Conservation (phyloP, 2,329 filamentous ascomycete species). For the Hypoxylon sp. region DNA sequence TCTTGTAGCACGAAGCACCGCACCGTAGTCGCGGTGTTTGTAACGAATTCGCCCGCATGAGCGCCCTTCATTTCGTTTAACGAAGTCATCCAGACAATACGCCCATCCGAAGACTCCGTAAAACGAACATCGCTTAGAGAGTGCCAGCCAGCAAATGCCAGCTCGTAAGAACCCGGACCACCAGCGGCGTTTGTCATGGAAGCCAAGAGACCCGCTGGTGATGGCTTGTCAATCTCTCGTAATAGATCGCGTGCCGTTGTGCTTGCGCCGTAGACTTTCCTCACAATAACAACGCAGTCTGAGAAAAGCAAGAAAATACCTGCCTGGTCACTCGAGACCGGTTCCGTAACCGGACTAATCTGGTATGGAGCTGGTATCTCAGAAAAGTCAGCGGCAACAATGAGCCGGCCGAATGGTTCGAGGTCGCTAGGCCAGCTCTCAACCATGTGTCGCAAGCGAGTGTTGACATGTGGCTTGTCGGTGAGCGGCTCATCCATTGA, state of each 20-base stretch:
- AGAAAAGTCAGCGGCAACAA: constrained; percentile 84
- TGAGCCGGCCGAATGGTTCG: constrained; percentile 81
- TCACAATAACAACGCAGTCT: constrained; percentile 83
- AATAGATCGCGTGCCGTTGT: constrained; percentile 82
- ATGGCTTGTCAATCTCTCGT: constrained; percentile 87
- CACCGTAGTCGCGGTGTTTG: constrained; percentile 68
- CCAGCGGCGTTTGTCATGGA: constrained; percentile 75
- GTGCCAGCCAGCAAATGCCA: constrained; percentile 82
- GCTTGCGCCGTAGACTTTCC: constrained; percentile 74
- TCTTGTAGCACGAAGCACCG: constrained; percentile 81
- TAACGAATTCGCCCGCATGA: constrained; percentile 63
- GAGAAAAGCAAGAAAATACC: constrained; percentile 88
- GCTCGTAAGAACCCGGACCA: constrained; percentile 75
- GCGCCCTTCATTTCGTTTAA: constrained; percentile 72
- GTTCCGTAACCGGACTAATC: constrained; percentile 57
- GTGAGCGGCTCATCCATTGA: constrained; percentile 82
- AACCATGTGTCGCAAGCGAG: constrained; percentile 81
- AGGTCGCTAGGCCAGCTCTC: constrained; percentile 82
- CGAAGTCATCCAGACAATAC: constrained; percentile 77
- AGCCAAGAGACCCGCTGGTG: constrained; percentile 72
- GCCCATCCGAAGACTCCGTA: constrained; percentile 77
- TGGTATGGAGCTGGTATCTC: constrained; percentile 82
- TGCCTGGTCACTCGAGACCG: constrained; percentile 63
- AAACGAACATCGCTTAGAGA: constrained; percentile 78
- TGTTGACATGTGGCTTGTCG: constrained; percentile 81